These are phyloP conservation scores for Paramarasmius palmivorus DNA, from an alignment of 1,284 basidiomycete species.

Conservation along the genomic window DNA sequence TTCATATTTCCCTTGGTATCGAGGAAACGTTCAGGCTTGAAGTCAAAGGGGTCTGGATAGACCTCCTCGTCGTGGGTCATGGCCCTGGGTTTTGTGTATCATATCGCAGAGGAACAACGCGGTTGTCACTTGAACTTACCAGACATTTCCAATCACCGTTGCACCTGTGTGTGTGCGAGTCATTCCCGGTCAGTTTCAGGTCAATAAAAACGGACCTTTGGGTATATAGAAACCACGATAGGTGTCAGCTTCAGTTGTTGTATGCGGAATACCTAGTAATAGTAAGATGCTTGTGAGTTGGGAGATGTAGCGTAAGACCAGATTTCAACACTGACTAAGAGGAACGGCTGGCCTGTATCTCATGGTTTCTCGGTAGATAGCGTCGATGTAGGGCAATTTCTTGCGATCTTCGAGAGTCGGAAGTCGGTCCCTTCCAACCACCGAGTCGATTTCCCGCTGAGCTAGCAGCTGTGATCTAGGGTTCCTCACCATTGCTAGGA, in stretches of 20 bases:
- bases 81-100: slow-evolving; percentile 20
- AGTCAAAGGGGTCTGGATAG: slow-evolving; percentile 37
- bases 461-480: slow-evolving; percentile 30
- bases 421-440: slow-evolving; percentile 28
- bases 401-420: slow-evolving; percentile 32
- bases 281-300: not conserved
- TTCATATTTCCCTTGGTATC: slow-evolving; percentile 25
- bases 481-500: slow-evolving; percentile 30
- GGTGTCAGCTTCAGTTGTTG: no score
- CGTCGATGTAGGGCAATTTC: slow-evolving; percentile 32
- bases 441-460: slow-evolving; percentile 29
- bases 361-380: slow-evolving; percentile 31
- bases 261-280: no score
- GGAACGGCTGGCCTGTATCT: slow-evolving; percentile 32
- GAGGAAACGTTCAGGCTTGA: slow-evolving; percentile 36
- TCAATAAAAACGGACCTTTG: no score
- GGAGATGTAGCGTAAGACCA: not conserved
- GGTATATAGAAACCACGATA: no score
- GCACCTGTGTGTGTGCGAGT: no score
- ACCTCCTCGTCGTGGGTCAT: slow-evolving; percentile 38
- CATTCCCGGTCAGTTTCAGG: no score
- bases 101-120: not conserved
- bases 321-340: slow-evolving; percentile 23
- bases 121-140: not conserved
- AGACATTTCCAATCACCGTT: not conserved